Base-by-base conservation (phyloP, 2,329 filamentous ascomycete species). In the Xylaria arbuscula region DNA sequence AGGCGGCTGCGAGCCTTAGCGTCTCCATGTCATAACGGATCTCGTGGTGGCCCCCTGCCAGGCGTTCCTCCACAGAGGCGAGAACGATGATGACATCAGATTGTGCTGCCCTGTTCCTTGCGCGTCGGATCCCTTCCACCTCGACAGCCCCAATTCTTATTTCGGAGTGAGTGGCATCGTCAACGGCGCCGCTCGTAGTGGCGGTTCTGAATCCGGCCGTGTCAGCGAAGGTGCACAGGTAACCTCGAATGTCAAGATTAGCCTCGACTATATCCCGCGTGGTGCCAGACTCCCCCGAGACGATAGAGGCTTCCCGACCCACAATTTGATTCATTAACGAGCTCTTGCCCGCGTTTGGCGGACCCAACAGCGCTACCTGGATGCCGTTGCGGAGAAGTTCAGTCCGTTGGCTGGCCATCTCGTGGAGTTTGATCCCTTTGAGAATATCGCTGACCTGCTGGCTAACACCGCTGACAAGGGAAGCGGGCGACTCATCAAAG, bases 221-320 rank as follows among this genome's bases (percentile, higher is more conserved):
- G 81, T 99, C 96, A 17, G 95, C 94, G 76, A 99, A 90, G n/a
- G 92, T 93, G 79, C 94, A 97, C 58, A 97, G 89, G 82, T 92
- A 99, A 0, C 96, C 96, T 0, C 90, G 89, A 56, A 99, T 85
- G 80, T 99, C 96, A 32, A 99, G 86, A 34, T 92, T 92, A 0
- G 96, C 92, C 81, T 99, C 96, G 11, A 99, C 91, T 61, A 99
- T 90, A 81, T 99, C 96, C 68, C 96, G 84, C 7, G 96, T 99
- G 0, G 96, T 99, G 0, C 96, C 96, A 47, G 94, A 94, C 81
- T 98, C 94, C 0, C 89, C 87, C 53, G 94, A 97, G 8, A 99
- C 96, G 74, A 99, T 99, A 3, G 94, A 97, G 2, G 96, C 96
- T 78, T 98, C 95, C 61, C 94, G 86, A 0, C 96, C 95, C 2